Base-by-base conservation (phyloP, 768 basidiomycete genomes). In the Naganishia antarctica region DNA sequence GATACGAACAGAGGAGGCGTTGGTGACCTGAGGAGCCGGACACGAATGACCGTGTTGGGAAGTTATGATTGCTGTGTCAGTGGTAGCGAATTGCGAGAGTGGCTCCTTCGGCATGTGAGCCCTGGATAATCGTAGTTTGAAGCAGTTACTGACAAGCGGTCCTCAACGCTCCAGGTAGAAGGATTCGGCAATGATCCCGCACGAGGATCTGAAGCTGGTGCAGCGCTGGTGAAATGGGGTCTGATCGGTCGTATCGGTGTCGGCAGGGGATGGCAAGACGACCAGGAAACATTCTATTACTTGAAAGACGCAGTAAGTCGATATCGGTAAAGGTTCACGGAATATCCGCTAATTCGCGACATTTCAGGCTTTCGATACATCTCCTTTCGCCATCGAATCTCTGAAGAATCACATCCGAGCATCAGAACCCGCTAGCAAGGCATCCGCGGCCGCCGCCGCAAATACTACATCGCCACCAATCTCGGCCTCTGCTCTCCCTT, bases 21-120 rank as follows among this genome's bases (percentile, higher is more conserved):
- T 16, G 63, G 44, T 32, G 53, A 73, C 26, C 59, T 74, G 18
- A 71, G 71, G 21, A 74, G 71, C 40, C 61, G 74, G 43, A 71
- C 71, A 43, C 64, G 73, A 29, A 70, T 61, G 41, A 73, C 73
- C 11, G 73, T 77, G 41, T 65, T 77, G 11, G 76, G 74, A 0
- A 75, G 71, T 7, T 76, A 74, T 57, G 73, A 85, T 29, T 87
- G 90, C 63, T 87, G 87, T 64, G 93, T 94, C 78, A 86, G 85
- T 16, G 92, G 92, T 29, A 90, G 91, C 44, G 91, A 94, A 68
- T 87, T 96, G 68, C 88, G 87, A 9, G 81, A 83, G 4, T 96
- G 91, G 91, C 77, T 96, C 62, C 84, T 85, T 63, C 83, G 82
- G 63, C 86, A 88, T 67, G 85, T 66, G n/a, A 57, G 65, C 57